Evolutionary conservation across 768 basidiomycete genomes (phyloP).

Genomic region (Hemileccinum rubropunctum): DNA sequence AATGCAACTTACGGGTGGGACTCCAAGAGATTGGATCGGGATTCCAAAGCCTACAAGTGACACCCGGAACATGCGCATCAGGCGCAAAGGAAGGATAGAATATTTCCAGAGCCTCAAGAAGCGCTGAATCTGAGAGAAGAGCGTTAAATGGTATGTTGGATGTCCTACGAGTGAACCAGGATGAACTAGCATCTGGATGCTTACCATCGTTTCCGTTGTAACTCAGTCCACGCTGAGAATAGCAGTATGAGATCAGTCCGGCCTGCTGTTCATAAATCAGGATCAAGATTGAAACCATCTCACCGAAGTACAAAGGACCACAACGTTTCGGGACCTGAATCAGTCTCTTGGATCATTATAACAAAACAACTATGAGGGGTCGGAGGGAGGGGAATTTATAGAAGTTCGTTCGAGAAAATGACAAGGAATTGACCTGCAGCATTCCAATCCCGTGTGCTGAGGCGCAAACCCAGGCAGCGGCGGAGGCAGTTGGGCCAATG

Average conservation of each 20-base stretch:
- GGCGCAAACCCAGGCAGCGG: too few relatives aligned
- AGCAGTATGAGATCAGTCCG: constrained; percentile 6
- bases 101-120: constrained; percentile 17
- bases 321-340: too few relatives aligned
- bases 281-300: constrained; percentile 1
- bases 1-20: constrained; percentile 9
- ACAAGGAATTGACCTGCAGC: too few relatives aligned
- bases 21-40: too few relatives aligned
- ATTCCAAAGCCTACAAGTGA: constrained; percentile 23
- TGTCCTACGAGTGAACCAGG: neutral
- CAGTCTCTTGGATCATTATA: too few relatives aligned
- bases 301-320: too few relatives aligned
- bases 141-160: constrained; percentile 2
- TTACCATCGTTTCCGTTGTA: neutral
- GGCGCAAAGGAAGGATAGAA: constrained; percentile 20
- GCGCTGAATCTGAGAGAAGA: too few relatives aligned
- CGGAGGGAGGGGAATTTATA: too few relatives aligned
- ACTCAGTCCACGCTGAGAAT: constrained; percentile 12
- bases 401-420: too few relatives aligned
- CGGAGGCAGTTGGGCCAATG: too few relatives aligned
- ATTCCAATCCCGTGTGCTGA: too few relatives aligned
- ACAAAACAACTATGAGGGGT: too few relatives aligned
- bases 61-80: constrained; percentile 30
- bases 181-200: neutral
- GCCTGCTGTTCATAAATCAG: neutral